Evolutionary conservation across 768 basidiomycete genomes (phyloP).

Genomic region (Suillus cothurnatus): DNA sequence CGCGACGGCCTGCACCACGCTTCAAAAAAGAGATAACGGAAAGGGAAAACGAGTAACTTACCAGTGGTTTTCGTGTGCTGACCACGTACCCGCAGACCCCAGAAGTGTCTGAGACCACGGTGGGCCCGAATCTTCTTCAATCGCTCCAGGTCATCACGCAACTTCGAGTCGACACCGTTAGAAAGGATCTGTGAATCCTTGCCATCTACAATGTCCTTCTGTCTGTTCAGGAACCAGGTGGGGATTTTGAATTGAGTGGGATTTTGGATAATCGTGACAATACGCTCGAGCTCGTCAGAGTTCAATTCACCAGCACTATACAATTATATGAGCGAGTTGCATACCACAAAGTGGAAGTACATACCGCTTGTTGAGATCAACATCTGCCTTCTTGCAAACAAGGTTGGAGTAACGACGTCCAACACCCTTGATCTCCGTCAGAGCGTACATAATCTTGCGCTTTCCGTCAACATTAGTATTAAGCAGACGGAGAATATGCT

Average conservation of each 20-base stretch:
- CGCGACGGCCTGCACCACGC: conserved; percentile 71
- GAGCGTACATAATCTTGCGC: conserved; percentile 98
- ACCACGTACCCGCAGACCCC: conserved; percentile 94
- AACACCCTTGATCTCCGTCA: conserved; percentile 99
- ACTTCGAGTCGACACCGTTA: conserved; percentile 95
- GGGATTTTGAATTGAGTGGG: conserved; percentile 99
- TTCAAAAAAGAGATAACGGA: conserved; percentile 2
- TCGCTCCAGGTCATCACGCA: conserved; percentile 97
- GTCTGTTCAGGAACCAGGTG: conserved; percentile 98
- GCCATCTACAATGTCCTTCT: conserved; percentile 96
- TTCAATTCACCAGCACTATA: conserved; percentile 96
- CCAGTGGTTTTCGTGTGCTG: conserved; percentile 99
- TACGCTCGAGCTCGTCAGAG: conserved; percentile 98
- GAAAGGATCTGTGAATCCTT: conserved; percentile 96
- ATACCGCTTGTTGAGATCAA: conserved; percentile 97
- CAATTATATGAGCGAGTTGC: conserved; percentile 10
- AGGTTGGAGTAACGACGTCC: conserved; percentile 98
- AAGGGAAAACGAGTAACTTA: conserved; percentile 32
- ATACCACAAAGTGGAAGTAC: conserved; percentile 27
- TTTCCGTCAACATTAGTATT: conserved; percentile 99
- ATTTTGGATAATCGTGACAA: conserved; percentile 99
- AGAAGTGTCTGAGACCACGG: conserved; percentile 89
- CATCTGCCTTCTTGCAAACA: conserved; percentile 99
- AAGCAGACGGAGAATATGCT: conserved; percentile 99
- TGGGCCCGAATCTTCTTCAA: conserved; percentile 99